Evolutionary conservation across 306 rosid genomes (phyloP).

Genomic region (Morella rubra): DNA sequence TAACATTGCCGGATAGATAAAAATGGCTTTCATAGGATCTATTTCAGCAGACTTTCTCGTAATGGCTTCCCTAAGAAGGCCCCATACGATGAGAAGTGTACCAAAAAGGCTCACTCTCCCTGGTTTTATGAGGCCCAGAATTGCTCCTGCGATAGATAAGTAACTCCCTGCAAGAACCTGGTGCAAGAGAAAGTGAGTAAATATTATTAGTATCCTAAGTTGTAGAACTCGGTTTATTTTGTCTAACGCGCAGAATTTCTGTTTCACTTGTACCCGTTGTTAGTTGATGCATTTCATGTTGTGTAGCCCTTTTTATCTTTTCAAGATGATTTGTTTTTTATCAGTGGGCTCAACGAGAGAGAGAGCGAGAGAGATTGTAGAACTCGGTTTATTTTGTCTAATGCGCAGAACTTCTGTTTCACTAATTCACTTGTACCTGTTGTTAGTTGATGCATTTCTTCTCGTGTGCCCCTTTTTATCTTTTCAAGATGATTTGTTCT

Average conservation of each 20-base stretch:
- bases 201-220: neutral
- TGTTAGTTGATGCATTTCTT: neutral
- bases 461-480: no score
- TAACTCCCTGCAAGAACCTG: constrained; percentile 91
- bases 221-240: neutral
- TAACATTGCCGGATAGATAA: constrained; percentile 58
- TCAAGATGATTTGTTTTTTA: no score
- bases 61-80: constrained; percentile 53
- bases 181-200: constrained; percentile 27
- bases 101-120: constrained; percentile 75
- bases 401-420: neutral
- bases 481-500: no score
- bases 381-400: neutral
- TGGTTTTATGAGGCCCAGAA: constrained; percentile 55
- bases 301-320: no score
- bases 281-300: neutral
- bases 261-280: neutral
- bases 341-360: no score
- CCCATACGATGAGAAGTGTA: constrained; percentile 67
- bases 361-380: neutral
- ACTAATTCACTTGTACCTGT: neutral
- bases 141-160: constrained; percentile 72
- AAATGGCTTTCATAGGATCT: constrained; percentile 21
- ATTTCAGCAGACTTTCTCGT: constrained; percentile 37
- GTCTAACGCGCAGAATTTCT: neutral